These are phyloP conservation scores for Botrytis cinerea DNA, from an alignment of 2,329 filamentous ascomycete species.

Conservation along the genomic window DNA sequence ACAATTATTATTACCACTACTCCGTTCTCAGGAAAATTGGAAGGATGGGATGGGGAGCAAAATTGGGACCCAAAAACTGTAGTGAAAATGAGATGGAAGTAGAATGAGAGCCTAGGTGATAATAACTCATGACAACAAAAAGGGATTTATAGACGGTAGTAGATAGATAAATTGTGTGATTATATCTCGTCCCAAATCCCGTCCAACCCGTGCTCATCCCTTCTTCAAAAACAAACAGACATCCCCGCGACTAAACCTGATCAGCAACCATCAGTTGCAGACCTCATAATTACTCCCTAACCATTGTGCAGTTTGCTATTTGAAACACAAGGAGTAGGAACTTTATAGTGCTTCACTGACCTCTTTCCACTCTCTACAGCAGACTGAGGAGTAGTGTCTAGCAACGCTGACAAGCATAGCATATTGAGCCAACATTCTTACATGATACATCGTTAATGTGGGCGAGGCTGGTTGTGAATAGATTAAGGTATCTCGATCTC, in stretches of 20 bases:
- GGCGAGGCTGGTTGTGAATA: not conserved
- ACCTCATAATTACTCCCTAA: not conserved
- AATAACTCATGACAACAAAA: not conserved
- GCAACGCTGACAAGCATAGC: rapidly evolving
- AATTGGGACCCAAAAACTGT: not conserved
- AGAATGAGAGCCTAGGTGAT: not conserved
- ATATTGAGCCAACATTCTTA: not conserved
- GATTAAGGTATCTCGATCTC: not conserved
- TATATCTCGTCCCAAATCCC: not conserved
- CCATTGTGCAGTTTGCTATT: not conserved
- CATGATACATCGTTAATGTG: not conserved
- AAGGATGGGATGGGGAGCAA: not conserved
- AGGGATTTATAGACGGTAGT: not conserved
- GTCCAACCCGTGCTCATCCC: not conserved
- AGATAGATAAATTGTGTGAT: not conserved
- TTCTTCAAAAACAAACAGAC: not conserved
- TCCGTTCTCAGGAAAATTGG: rapidly evolving
- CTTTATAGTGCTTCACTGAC: not conserved
- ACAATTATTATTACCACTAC: not conserved
- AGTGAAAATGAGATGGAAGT: not conserved
- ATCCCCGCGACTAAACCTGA: not conserved
- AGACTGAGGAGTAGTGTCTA: rapidly evolving
- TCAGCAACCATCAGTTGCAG: not conserved
- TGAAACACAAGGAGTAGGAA: not conserved
- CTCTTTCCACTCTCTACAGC: not conserved